Conservation (phyloP, 2,329 filamentous ascomycete genomes). For the Fusarium nurragi region DNA sequence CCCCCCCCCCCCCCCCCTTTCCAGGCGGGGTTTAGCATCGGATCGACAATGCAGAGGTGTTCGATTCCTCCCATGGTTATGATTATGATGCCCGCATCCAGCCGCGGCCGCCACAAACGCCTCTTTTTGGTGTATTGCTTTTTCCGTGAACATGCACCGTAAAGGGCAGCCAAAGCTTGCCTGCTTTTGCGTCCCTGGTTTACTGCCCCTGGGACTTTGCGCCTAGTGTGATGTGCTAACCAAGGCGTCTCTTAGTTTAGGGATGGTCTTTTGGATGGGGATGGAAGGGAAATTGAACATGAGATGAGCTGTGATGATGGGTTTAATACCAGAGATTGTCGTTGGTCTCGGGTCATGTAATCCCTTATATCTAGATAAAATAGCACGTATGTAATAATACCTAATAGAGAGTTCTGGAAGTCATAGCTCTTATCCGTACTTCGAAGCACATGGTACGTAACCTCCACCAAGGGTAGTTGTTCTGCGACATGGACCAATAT, state of each 20-base stretch:
- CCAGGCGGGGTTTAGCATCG: constrained; percentile 25
- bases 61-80: constrained; percentile 15
- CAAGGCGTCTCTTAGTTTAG: constrained; percentile 31
- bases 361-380: neutral
- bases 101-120: constrained; percentile 40
- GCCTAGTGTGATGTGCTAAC: constrained; percentile 26
- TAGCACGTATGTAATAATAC: neutral
- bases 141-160: constrained; percentile 11
- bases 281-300: constrained; percentile 20
- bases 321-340: constrained; percentile 10
- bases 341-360: constrained; percentile 2
- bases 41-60: constrained; percentile 33
- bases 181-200: neutral
- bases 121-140: constrained; percentile 18
- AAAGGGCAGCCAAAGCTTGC: constrained; percentile 4
- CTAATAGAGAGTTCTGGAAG: neutral
- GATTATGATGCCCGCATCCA: constrained; percentile 9
- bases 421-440: neutral
- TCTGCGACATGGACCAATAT: constrained; percentile 29
- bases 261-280: constrained; percentile 22
- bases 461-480: constrained; percentile 9
- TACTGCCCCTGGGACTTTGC: constrained; percentile 26
- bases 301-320: constrained; percentile 19
- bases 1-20: no score
- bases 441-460: neutral